Evolutionary conservation across 495 filamentous ascomycete genomes (phyloP), one percentile per base, ranked within the genome.

Genomic region (Trichoderma virens): DNA sequence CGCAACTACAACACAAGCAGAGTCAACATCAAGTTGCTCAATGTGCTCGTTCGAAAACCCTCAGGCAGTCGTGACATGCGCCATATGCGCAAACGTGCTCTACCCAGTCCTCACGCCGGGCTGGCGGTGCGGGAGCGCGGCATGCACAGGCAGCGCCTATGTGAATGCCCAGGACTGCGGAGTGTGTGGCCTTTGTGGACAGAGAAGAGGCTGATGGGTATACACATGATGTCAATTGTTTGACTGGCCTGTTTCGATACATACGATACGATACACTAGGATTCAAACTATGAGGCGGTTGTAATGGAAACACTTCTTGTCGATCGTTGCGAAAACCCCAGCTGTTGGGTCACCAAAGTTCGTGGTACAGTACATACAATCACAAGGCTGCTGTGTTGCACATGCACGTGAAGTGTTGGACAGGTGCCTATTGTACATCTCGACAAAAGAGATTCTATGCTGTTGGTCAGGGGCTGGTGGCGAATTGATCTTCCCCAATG

Each of bases 61-160:
- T 11, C 47, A 65, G 0, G 61, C 65, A 27, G 74, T 82, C 25
- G 68, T 83, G 2, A 85, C 82, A 13, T 92, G 89, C 69, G 70
- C 71, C 3, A 80, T 84, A 54, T 92, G 89, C 66, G 79, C 85
- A 30, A 82, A 90, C 66, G 87, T 91, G 8, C 76, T 92, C 20
- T 74, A 85, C 41, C 70, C 78, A 0, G 61, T 70, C 14, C 78
- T 76, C 47, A 74, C 86, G 34, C 70, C 76, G 3, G 67, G 75
- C 31, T 91, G 89, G 89, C 76, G 75, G 35, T 91, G 89, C 68
- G 69, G 67, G 23, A 85, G 82, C 69, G 67, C 68, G 16, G 67
- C 72, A 3, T 90, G 88, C 69, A 68, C 71, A 62, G 82, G 75
- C 34, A 79, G 75, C 34, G 34, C 68, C 9, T 91, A 90, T 70